Conservation (phyloP, 345 rosid species). For the Kernera saxatilis region DNA sequence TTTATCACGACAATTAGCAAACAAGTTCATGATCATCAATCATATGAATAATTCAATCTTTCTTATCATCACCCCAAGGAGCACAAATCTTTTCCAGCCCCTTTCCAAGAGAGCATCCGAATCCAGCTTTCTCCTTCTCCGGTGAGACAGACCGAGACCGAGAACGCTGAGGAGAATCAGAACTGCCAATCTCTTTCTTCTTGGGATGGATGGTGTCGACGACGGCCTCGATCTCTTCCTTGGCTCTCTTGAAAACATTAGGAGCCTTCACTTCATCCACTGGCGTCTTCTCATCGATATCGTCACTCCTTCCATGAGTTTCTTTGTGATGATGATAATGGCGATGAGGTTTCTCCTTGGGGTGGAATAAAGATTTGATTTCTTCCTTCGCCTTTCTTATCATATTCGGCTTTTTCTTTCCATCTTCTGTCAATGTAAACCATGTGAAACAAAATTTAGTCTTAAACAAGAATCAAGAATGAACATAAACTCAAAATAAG, state of each 20-base stretch:
- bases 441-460: background rate
- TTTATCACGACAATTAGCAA: background rate
- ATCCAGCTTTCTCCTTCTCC: conserved; percentile 36
- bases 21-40: conserved; percentile 8
- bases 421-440: conserved; percentile 17
- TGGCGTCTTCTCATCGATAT: conserved; percentile 37
- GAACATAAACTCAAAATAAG: background rate
- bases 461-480: background rate
- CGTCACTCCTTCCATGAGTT: conserved; percentile 44
- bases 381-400: conserved; percentile 46
- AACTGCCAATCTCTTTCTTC: conserved; percentile 24
- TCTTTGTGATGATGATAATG: conserved; percentile 32
- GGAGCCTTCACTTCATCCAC: conserved; percentile 54
- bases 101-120: conserved; percentile 40
- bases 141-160: conserved; percentile 12
- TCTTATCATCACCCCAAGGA: conserved; percentile 29
- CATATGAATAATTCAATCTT: conserved; percentile 14
- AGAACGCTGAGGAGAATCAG: conserved; percentile 2
- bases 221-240: conserved; percentile 60
- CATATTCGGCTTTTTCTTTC: conserved; percentile 30
- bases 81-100: conserved; percentile 43
- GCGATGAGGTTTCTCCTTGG: conserved; percentile 24
- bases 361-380: conserved; percentile 31
- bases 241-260: conserved; percentile 42
- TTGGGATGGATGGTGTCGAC: conserved; percentile 39